phyloP scores from a whole-genome alignment of 2,329 filamentous ascomycete genomes.

The Trichoderma endophyticum region DNA sequence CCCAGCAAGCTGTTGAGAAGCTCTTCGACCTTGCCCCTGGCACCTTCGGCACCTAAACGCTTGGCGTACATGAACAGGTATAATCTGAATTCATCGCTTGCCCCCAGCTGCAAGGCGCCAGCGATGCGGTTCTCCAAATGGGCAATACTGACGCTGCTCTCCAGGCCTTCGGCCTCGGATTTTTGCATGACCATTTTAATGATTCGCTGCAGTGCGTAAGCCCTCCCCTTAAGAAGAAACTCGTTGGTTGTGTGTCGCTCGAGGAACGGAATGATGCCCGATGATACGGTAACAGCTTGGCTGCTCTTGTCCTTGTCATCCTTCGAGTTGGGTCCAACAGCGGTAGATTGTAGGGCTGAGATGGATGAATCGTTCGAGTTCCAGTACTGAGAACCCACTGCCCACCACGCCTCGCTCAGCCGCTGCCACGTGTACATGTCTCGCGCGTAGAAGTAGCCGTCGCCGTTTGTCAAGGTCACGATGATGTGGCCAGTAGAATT shows the following conservation, averaged over 20 bases:
- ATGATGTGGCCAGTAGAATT: constrained; percentile 85
- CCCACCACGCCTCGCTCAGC: constrained; percentile 97
- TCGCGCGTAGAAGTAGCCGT: constrained; percentile 86
- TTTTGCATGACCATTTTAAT: constrained; percentile 85
- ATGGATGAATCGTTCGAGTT: constrained; percentile 93
- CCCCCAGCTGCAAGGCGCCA: constrained; percentile 77
- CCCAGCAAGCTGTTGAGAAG: constrained; percentile 78
- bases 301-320: constrained; percentile 46
- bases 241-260: constrained; percentile 95
- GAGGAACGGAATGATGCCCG: constrained; percentile 87
- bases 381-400: constrained; percentile 97
- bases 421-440: constrained; percentile 90
- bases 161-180: constrained; percentile 89
- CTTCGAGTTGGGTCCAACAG: constrained; percentile 55
- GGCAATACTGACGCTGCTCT: constrained; percentile 85
- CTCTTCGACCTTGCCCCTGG: constrained; percentile 88
- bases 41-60: constrained; percentile 83
- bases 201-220: constrained; percentile 85
- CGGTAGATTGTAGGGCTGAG: constrained; percentile 71
- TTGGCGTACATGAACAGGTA: constrained; percentile 99
- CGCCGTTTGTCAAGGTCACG: constrained; percentile 89
- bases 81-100: constrained; percentile 87
- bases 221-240: constrained; percentile 83
- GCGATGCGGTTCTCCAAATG: constrained; percentile 94
- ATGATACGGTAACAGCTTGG: constrained; percentile 62